Conservation (phyloP, 306 rosid genomes). For the Oemleria cerasiformis region DNA sequence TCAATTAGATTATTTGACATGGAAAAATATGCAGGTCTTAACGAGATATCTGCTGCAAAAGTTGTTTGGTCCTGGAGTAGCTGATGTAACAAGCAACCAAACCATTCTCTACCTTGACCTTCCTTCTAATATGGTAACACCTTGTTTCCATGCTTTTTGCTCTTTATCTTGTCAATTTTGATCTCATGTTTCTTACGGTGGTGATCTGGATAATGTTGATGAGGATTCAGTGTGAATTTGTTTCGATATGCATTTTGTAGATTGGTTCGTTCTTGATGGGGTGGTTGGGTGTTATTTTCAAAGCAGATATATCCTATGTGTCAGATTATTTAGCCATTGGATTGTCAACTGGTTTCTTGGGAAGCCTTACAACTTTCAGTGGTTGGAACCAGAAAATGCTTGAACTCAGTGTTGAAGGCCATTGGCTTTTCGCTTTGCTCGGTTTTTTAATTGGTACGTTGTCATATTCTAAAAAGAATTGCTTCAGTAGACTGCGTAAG, state of each 20-base stretch:
- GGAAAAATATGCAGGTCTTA: constrained; percentile 46
- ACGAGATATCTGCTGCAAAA: constrained; percentile 75
- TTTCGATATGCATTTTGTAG: constrained; percentile 32
- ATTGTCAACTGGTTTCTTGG: constrained; percentile 77
- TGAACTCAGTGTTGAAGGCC: constrained; percentile 64
- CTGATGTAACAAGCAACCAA: constrained; percentile 50
- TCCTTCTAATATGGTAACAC: constrained; percentile 79
- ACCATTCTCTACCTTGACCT: constrained; percentile 71
- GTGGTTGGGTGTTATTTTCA: constrained; percentile 88
- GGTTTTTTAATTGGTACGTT: constrained; percentile 69
- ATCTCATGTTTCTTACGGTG: not conserved
- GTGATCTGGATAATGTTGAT: not conserved
- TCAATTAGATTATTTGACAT: constrained; percentile 7
- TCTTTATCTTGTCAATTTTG: not conserved
- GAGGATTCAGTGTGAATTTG: constrained; percentile 7
- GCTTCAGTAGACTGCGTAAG: not conserved
- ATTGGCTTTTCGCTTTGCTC: constrained; percentile 49
- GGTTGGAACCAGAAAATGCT: constrained; percentile 97
- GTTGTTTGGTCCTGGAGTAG: constrained; percentile 66
- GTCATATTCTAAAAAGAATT: not conserved
- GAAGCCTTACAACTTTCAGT: constrained; percentile 93
- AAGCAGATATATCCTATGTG: constrained; percentile 53
- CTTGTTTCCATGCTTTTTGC: not conserved
- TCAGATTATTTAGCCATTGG: constrained; percentile 78
- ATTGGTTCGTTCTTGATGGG: constrained; percentile 93